phyloP scores from a whole-genome alignment of 805 yeast genomes.

The Kodamaea sagamina region DNA sequence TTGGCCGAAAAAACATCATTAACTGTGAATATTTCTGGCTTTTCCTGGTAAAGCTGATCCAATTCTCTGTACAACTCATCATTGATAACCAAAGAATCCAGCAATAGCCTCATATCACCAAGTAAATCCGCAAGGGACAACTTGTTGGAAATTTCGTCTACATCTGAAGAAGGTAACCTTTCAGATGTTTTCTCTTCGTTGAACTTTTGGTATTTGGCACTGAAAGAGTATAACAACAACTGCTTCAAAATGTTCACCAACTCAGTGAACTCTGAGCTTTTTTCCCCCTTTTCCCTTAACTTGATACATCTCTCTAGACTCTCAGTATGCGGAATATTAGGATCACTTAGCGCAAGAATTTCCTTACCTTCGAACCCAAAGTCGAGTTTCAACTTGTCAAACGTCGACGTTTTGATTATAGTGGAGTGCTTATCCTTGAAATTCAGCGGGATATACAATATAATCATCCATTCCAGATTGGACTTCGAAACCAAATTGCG shows the following conservation, averaged over 20 bases:
- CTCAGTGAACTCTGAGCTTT: slow-evolving; percentile 51
- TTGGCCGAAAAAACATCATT: slow-evolving; percentile 6
- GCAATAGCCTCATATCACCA: slow-evolving; percentile 55
- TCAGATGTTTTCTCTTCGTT: not conserved
- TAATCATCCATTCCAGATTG: slow-evolving; percentile 61
- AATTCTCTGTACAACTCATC: slow-evolving; percentile 42
- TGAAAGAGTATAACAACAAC: slow-evolving; percentile 54
- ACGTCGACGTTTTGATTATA: slow-evolving; percentile 47
- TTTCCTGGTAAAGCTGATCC: slow-evolving; percentile 18
- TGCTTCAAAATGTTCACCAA: slow-evolving; percentile 48
- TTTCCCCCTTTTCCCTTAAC: slow-evolving; percentile 32
- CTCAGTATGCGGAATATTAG: slow-evolving; percentile 1
- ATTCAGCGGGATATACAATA: slow-evolving; percentile 50
- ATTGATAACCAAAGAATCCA: slow-evolving; percentile 60
- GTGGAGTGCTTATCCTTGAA: slow-evolving; percentile 36
- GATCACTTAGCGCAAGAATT: slow-evolving; percentile 18
- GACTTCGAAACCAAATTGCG: slow-evolving; percentile 39
- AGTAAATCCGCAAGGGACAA: slow-evolving; percentile 55
- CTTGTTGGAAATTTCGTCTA: slow-evolving; percentile 37
- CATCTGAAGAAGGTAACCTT: not conserved
- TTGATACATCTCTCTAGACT: slow-evolving; percentile 41
- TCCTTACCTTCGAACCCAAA: slow-evolving; percentile 47
- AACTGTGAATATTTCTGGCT: slow-evolving; percentile 7
- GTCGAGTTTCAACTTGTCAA: slow-evolving; percentile 57
- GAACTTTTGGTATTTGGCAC: slow-evolving; percentile 8